Base-by-base conservation (phyloP, 1,284 basidiomycete genomes). In the Gymnopus androsaceus region DNA sequence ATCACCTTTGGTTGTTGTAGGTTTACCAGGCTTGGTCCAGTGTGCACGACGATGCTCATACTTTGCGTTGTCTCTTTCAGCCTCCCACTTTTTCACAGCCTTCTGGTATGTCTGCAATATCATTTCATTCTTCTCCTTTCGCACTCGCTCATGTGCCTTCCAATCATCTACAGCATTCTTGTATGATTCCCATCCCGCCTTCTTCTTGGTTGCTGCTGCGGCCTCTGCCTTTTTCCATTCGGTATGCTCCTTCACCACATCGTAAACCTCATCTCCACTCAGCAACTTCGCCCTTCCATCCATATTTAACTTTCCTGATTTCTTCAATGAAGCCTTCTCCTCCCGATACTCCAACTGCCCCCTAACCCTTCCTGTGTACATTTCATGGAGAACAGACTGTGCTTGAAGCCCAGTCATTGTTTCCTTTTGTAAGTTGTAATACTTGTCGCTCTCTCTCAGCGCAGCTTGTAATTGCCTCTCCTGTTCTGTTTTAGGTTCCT, bases 261-360 rank as follows among this genome's bases (percentile, higher is more conserved):
- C 9, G 12, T n/a, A 36, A 25, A 53, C 31, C 28, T 53, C 38
- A 19, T 44, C 51, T 12, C 33, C 12, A 21, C 41, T 53, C n/a
- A 53, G n/a, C 12, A 53, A 15, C 21, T 44, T 53, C 19, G 51
- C 25, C 11, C 23, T 19, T 6, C 51, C 41, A 53, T 53, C 51
- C 6, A 17, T 41, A 31, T 45, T 30, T 30, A 53, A 44, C 7
- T 31, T 27, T 21, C 15, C 34, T 4, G 25, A 30, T 3, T 15
- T 19, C 12, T 21, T 44, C n/a, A 4, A 23, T 12, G 27, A 28
- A 2, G 33, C 15, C 28, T 34, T 33, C 17, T 45, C 51, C 23
- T 53, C 54, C 14, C 28, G 23, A 27, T 23, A 9, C 48, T 51
- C 25, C 3, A 56, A 38, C 30, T 56, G 54, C 4, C 33, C 38